phyloP scores from a whole-genome alignment of 345 rosid species.

The Excoecaria cochinchinensis region DNA sequence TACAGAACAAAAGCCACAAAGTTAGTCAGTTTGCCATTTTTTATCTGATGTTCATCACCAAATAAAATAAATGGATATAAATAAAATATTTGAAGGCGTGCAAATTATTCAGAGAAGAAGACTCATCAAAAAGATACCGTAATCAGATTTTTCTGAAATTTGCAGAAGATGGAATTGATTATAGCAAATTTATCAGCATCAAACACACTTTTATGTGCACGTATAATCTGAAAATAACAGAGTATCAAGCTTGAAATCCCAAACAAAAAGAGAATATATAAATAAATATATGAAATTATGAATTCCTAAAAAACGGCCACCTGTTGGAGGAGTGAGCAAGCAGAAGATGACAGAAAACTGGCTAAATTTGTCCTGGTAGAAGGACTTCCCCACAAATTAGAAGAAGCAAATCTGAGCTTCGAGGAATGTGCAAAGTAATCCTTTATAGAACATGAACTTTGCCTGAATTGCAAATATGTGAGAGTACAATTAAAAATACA shows the following conservation, averaged over 20 bases:
- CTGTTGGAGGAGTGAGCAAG: slow-evolving; percentile 63
- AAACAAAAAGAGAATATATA: neutral
- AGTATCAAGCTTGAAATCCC: slow-evolving; percentile 10
- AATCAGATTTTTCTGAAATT: slow-evolving; percentile 32
- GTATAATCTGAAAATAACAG: slow-evolving; percentile 53
- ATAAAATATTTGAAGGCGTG: no score
- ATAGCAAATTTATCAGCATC: slow-evolving; percentile 50
- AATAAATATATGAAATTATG: no score
- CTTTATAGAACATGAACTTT: slow-evolving; percentile 41
- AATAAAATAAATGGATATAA: no score
- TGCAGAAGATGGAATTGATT: slow-evolving; percentile 50
- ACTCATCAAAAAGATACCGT: slow-evolving; percentile 37
- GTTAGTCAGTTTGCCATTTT: neutral
- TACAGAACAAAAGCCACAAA: neutral
- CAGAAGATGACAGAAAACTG: slow-evolving; percentile 49
- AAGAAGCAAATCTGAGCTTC: slow-evolving; percentile 57
- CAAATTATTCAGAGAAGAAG: neutral
- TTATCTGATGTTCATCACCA: neutral
- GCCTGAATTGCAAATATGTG: slow-evolving; percentile 37
- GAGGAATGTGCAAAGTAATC: slow-evolving; percentile 47
- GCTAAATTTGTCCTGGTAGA: slow-evolving; percentile 30
- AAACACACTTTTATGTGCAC: slow-evolving; percentile 64
- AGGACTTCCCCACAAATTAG: slow-evolving; percentile 53
- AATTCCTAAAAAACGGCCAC: slow-evolving; percentile 35
- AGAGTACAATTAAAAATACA: neutral